phyloP scores from a whole-genome alignment of 139 green algal genomes.

The Chlorokybus atmophyticus region DNA sequence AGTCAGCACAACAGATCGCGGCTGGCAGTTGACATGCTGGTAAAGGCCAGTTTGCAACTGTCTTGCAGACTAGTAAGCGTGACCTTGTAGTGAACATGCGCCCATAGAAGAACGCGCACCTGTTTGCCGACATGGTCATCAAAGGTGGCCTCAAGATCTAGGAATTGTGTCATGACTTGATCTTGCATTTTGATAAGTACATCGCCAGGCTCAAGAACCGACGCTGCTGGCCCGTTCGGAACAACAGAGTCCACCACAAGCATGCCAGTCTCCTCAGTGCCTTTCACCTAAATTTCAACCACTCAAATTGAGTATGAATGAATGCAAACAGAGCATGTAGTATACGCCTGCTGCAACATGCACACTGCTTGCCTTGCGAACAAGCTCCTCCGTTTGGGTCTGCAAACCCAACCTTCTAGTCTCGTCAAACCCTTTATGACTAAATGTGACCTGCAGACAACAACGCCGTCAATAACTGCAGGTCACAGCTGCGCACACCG shows the following conservation, averaged over 20 bases:
- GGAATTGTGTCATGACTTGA: slow-evolving; percentile 59
- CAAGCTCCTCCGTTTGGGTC: slow-evolving; percentile 47
- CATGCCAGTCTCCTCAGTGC: slow-evolving; percentile 51
- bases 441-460: slow-evolving; percentile 43
- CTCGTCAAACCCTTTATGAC: slow-evolving; percentile 88
- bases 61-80: no score
- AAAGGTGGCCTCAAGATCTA: slow-evolving; percentile 60
- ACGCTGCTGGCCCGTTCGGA: slow-evolving; percentile 53
- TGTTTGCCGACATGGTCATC: slow-evolving; percentile 42
- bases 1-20: no score
- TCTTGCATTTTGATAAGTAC: slow-evolving; percentile 55
- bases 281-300: no score
- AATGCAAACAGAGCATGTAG: no score
- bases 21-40: no score
- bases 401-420: slow-evolving; percentile 61
- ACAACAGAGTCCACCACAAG: slow-evolving; percentile 74
- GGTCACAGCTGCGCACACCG: no score
- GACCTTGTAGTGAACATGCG: no score
- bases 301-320: no score
- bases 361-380: slow-evolving; percentile 4
- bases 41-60: no score
- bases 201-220: slow-evolving; percentile 63
- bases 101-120: no score
- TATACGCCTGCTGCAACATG: no score
- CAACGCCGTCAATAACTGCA: no score